phyloP scores from a whole-genome alignment of 2,329 filamentous ascomycete genomes.

The Fusarium verrucosum region DNA sequence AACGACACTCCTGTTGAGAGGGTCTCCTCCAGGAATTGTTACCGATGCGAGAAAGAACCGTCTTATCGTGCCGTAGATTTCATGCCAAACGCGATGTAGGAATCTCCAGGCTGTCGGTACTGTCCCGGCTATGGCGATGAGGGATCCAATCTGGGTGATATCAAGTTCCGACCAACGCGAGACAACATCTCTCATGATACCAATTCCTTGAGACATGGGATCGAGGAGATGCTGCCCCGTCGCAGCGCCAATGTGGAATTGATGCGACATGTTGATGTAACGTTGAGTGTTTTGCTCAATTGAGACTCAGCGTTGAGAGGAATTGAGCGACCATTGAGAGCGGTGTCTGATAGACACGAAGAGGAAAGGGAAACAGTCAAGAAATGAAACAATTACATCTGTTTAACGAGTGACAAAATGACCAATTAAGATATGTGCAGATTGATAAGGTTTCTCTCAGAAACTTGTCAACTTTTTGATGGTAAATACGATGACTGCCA shows the following conservation, averaged over 20 bases:
- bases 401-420: conserved; percentile 30
- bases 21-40: conserved; percentile 55
- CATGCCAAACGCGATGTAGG: conserved; percentile 49
- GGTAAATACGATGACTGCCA: not conserved
- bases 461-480: conserved; percentile 20
- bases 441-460: conserved; percentile 3
- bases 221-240: conserved; percentile 38
- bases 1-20: conserved; percentile 56
- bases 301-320: not conserved
- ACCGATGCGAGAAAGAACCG: conserved; percentile 57
- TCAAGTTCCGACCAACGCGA: conserved; percentile 57
- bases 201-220: conserved; percentile 47
- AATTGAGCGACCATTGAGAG: conserved; percentile 20
- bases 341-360: not conserved
- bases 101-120: conserved; percentile 54
- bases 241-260: conserved; percentile 36
- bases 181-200: conserved; percentile 51
- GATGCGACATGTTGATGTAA: conserved; percentile 30
- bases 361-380: not conserved
- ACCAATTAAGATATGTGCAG: conserved; percentile 3
- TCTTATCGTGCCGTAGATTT: conserved; percentile 53
- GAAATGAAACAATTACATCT: conserved; percentile 29
- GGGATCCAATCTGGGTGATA: conserved; percentile 56
- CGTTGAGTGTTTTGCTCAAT: conserved; percentile 1
- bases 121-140: conserved; percentile 56